phyloP scores from a whole-genome alignment of 2,329 filamentous ascomycete species.

The Tothia fuscella region DNA sequence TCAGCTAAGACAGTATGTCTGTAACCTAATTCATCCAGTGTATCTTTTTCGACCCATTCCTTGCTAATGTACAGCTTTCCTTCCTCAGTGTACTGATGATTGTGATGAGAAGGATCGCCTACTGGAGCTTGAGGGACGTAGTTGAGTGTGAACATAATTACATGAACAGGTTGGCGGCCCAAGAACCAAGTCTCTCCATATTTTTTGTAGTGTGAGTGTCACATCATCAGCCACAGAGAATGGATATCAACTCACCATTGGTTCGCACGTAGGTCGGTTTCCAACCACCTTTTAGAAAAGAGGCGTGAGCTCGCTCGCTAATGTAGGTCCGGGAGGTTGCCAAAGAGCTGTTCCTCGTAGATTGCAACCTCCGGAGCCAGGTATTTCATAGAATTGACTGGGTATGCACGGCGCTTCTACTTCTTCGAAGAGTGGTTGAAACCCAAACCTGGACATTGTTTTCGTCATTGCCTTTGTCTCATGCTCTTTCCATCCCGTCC shows the following conservation, averaged over 20 bases:
- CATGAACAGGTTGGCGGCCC: constrained; percentile 5
- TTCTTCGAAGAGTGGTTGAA: background rate
- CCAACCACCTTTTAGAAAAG: constrained; percentile 1
- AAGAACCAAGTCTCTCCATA: constrained; percentile 4
- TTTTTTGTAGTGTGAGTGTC: background rate
- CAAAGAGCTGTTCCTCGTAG: constrained; percentile 4
- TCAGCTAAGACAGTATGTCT: background rate
- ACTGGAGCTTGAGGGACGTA: constrained; percentile 5
- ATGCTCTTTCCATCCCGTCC: constrained; percentile 5
- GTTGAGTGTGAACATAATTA: constrained; percentile 2
- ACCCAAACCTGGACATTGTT: constrained; percentile 3
- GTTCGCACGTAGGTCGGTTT: constrained; percentile 3
- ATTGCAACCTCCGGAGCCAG: constrained; percentile 1
- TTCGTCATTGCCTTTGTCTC: constrained; percentile 4
- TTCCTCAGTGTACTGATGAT: constrained; percentile 3
- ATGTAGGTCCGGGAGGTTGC: constrained; percentile 3
- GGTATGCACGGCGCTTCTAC: constrained; percentile 1
- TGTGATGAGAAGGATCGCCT: background rate
- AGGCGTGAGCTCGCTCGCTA: constrained; percentile 2
- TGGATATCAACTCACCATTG: background rate
- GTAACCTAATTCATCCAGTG: constrained; percentile 3
- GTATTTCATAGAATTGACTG: constrained; percentile 6
- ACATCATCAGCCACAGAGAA: background rate
- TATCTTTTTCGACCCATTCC: constrained; percentile 5
- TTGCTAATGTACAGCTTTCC: constrained; percentile 7